Evolutionary conservation across 352 stramenopile species (phyloP).

Genomic region (Pythium phragmitis): DNA sequence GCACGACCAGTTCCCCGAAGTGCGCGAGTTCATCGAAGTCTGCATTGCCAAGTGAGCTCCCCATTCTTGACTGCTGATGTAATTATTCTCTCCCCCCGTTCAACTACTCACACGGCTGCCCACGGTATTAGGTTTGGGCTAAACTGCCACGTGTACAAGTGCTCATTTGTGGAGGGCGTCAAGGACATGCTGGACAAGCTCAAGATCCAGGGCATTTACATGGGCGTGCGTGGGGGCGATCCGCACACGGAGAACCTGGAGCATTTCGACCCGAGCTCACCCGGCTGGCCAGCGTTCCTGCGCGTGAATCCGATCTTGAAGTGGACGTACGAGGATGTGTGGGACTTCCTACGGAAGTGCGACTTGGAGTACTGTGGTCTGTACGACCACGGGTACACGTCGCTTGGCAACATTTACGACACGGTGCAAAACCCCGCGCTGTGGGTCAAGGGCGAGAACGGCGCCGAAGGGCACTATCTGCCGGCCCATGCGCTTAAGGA

Average conservation of each 20-base stretch:
- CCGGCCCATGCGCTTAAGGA: constrained; percentile 72
- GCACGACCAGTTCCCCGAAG: constrained; percentile 92
- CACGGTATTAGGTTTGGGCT: constrained; percentile 36
- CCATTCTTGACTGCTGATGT: background rate
- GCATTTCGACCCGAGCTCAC: constrained; percentile 82
- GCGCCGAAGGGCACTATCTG: constrained; percentile 61
- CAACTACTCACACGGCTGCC: background rate
- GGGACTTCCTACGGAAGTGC: constrained; percentile 90
- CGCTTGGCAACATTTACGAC: constrained; percentile 93
- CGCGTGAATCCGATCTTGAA: constrained; percentile 97
- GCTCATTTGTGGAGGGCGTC: constrained; percentile 93
- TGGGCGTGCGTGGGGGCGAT: constrained; percentile 90
- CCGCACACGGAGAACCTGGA: constrained; percentile 90
- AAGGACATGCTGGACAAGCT: constrained; percentile 85
- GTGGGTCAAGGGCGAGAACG: constrained; percentile 56
- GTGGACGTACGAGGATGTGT: constrained; percentile 96
- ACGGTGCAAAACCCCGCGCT: constrained; percentile 94
- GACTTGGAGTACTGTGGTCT: constrained; percentile 87
- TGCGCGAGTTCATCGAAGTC: constrained; percentile 87
- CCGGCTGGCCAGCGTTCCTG: constrained; percentile 95
- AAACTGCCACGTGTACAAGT: constrained; percentile 80
- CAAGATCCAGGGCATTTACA: constrained; percentile 87
- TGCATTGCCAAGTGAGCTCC: constrained; percentile 48
- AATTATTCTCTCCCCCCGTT: background rate
- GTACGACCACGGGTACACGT: constrained; percentile 93